Evolutionary conservation across 441 rosid species (phyloP), one percentile per base, ranked within the genome.

Genomic region (Geranium incanum): DNA sequence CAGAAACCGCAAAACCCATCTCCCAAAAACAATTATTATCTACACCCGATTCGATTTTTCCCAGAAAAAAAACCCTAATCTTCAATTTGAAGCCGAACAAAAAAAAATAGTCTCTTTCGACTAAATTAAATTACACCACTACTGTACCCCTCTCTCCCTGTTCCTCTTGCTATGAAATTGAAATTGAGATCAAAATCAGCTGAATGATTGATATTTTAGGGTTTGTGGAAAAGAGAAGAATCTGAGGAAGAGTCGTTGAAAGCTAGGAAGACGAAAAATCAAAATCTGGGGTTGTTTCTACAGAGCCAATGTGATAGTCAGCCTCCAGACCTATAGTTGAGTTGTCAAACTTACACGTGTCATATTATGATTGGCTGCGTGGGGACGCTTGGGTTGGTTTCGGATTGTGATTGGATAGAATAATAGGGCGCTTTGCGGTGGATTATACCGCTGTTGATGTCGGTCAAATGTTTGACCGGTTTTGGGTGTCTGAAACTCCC

Each of bases 1-100:
- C 93, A 4, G 98, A 87, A 18, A 86, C 76, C 75, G 72, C 74
- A 71, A 86, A 84, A 72, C 77, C 93, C 95, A 87, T 86, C 19
- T 52, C 74, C 72, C 64, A 39, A 45, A 5, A 59, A 37, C 66
- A 21, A 62, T 62, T 21, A 7, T 62, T 62, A 62, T 62, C 66
- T 23, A 28, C 23, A 21, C 66, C 66, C 37, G 23, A 62, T 62
- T 62, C 66, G 15, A 7, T 62, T 62, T 7, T 21, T 0, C 23
- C 8, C 65, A 28, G 23, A 3, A 62, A 62, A 8, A 9, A 62
- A 62, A 62, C 36, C 66, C 66, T 21, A 62, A 62, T 12, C 66
- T 62, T 52, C 19, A 52, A 41, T 41, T 6, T 6, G 48, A 7
- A 6, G 12, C 57, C 57, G 9, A 62, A 62, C 23, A 19, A 9